A percentile compares a stretch with the other conserved stretches of the same genome.
These are phyloP conservation scores for Beauveria pseudobassiana DNA, from an alignment of 2,329 filamentous ascomycete genomes.

Conservation along the genomic window DNA sequence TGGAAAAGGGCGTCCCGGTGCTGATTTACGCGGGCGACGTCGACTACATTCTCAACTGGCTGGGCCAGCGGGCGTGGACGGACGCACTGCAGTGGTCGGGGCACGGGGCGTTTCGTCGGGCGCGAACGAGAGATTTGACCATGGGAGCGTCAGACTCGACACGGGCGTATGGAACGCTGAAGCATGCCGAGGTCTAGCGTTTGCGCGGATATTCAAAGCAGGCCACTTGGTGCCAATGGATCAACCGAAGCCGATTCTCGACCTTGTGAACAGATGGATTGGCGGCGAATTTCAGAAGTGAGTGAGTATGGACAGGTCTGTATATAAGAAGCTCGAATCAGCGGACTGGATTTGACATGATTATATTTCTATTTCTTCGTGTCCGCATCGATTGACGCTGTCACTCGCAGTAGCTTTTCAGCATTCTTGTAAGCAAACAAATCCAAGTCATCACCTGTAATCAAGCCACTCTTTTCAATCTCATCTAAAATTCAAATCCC, in stretches of 20 bases:
- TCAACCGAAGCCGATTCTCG: slow-evolving; percentile 79
- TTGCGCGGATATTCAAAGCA: slow-evolving; percentile 78
- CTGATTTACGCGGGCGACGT: slow-evolving; percentile 89
- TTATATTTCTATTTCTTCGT: not conserved
- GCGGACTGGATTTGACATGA: not conserved
- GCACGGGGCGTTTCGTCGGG: slow-evolving; percentile 69
- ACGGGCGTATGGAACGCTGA: slow-evolving; percentile 64
- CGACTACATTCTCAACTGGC: slow-evolving; percentile 95
- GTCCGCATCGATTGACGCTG: slow-evolving; percentile 12
- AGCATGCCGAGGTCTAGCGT: slow-evolving; percentile 86
- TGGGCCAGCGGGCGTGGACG: slow-evolving; percentile 94
- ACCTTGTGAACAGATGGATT: slow-evolving; percentile 95
- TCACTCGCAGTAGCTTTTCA: slow-evolving; percentile 34
- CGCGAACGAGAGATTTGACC: slow-evolving; percentile 58
- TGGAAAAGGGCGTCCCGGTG: slow-evolving; percentile 78
- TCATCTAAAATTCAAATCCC: slow-evolving; percentile 41
- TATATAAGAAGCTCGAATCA: not conserved
- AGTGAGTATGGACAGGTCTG: not conserved
- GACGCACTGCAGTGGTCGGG: slow-evolving; percentile 90
- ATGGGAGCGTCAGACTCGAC: slow-evolving; percentile 20
- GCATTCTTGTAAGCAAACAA: slow-evolving; percentile 44
- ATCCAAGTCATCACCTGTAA: slow-evolving; percentile 40
- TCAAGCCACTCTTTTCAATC: slow-evolving; percentile 39
- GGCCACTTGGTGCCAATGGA: slow-evolving; percentile 98
- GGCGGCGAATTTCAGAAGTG: slow-evolving; percentile 62